phyloP scores from a whole-genome alignment of 257 asterid genomes.

The Pogostemon cablin region DNA sequence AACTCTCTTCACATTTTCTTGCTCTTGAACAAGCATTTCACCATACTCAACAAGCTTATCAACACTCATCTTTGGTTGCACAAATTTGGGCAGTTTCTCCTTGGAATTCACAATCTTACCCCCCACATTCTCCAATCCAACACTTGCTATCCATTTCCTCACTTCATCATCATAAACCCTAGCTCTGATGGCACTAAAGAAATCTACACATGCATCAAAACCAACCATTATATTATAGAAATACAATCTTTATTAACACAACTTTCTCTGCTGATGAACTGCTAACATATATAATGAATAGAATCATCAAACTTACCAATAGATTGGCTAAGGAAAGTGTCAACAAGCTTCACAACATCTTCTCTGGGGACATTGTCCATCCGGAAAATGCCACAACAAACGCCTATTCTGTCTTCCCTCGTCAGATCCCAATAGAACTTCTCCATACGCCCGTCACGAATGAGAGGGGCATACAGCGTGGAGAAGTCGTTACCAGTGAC shows the following conservation, averaged over 20 bases:
- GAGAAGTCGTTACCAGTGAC: constrained; percentile 63
- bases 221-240: background rate
- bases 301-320: constrained; percentile 37
- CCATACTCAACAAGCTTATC: constrained; percentile 49
- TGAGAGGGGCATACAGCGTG: constrained; percentile 60
- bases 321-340: constrained; percentile 54
- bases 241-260: too few species aligned
- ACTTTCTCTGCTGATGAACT: too few species aligned
- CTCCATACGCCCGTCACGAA: constrained; percentile 68
- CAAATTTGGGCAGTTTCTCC: constrained; percentile 50
- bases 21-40: constrained; percentile 55
- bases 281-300: too few species aligned
- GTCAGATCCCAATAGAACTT: constrained; percentile 62
- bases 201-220: constrained; percentile 36
- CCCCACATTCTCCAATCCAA: constrained; percentile 53
- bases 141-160: constrained; percentile 48
- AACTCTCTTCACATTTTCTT: constrained; percentile 59
- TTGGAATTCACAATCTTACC: constrained; percentile 51
- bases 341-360: constrained; percentile 43
- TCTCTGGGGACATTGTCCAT: constrained; percentile 36
- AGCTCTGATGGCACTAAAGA: constrained; percentile 60
- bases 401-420: constrained; percentile 53
- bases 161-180: constrained; percentile 61
- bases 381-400: constrained; percentile 50
- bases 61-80: constrained; percentile 49